phyloP scores from a whole-genome alignment of 768 basidiomycete species.

The Boletellus ananiceps region DNA sequence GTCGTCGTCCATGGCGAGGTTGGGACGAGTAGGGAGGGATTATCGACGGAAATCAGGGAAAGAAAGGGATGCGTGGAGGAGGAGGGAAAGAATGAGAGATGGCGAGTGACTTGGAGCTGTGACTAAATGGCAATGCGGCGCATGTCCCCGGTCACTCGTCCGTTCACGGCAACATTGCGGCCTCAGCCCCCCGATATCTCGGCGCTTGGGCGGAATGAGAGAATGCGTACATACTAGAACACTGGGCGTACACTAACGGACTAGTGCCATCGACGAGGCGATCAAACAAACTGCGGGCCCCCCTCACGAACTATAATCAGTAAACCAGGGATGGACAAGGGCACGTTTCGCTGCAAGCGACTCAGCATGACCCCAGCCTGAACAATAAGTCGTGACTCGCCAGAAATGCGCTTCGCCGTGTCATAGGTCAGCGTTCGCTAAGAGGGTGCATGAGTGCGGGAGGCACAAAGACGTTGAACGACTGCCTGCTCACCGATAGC shows the following conservation, averaged over 20 bases:
- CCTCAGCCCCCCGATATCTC: conserved; percentile 2
- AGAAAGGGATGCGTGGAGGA: conserved; percentile 5
- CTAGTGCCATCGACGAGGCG: conserved; percentile 1
- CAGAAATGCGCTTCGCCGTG: conserved; percentile 88
- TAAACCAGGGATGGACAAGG: conserved; percentile 45
- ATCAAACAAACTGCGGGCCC: too few relatives aligned
- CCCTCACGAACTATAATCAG: conserved; percentile 42
- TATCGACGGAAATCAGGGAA: neutral
- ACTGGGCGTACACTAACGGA: conserved; percentile 21
- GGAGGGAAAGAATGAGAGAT: conserved; percentile 12
- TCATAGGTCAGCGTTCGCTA: conserved; percentile 79
- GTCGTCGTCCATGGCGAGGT: conserved; percentile 48
- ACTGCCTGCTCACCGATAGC: conserved; percentile 50
- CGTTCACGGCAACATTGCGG: conserved; percentile 26
- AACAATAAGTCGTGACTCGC: conserved; percentile 38
- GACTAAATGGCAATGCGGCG: conserved; percentile 31
- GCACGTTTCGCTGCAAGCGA: conserved; percentile 50
- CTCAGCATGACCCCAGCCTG: conserved; percentile 1
- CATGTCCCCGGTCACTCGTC: conserved; percentile 18
- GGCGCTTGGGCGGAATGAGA: neutral
- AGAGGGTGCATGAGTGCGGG: neutral
- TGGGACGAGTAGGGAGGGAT: neutral
- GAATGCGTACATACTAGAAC: conserved; percentile 22
- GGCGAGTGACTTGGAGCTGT: conserved; percentile 24
- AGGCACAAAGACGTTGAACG: neutral